phyloP scores from a whole-genome alignment of 108 stramenopile genomes.

The Nannochloropsis salina region DNA sequence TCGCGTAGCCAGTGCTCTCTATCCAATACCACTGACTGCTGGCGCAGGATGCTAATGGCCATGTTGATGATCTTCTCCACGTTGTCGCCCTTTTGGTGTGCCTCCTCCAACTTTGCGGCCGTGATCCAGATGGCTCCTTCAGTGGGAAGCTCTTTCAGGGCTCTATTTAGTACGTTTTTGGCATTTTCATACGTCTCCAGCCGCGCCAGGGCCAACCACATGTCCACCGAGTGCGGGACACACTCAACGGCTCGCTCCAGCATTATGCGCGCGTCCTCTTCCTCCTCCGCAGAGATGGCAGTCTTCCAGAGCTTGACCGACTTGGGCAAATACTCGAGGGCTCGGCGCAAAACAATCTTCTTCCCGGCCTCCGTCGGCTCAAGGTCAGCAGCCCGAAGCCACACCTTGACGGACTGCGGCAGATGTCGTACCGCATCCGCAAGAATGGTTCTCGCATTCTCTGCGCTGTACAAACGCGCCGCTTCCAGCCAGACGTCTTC shows the following conservation, averaged over 20 bases:
- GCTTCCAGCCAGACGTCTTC: slow-evolving; percentile 99
- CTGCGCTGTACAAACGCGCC: slow-evolving; percentile 73
- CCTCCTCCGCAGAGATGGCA: slow-evolving; percentile 29
- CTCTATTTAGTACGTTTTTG: slow-evolving; percentile 80
- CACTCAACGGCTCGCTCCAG: slow-evolving; percentile 88
- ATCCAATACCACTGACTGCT: slow-evolving; percentile 63
- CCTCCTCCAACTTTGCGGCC: slow-evolving; percentile 94
- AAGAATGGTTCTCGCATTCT: slow-evolving; percentile 80
- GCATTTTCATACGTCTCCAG: slow-evolving; percentile 95
- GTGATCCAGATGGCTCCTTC: slow-evolving; percentile 92
- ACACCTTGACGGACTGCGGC: slow-evolving; percentile 60
- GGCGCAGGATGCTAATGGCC: slow-evolving; percentile 40
- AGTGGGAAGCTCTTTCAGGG: slow-evolving; percentile 77
- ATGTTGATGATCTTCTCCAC: slow-evolving; percentile 49
- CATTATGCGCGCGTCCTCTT: slow-evolving; percentile 84
- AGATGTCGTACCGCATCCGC: slow-evolving; percentile 57
- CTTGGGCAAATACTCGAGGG: slow-evolving; percentile 81
- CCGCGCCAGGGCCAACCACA: slow-evolving; percentile 95
- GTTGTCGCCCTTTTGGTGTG: slow-evolving; percentile 59
- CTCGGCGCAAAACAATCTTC: slow-evolving; percentile 86
- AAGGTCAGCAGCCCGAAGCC: slow-evolving; percentile 57
- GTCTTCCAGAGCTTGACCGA: slow-evolving; percentile 57
- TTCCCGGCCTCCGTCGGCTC: slow-evolving; percentile 54
- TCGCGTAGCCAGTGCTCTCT: slow-evolving; percentile 79
- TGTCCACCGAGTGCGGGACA: slow-evolving; percentile 86